A percentile compares a stretch with the other conserved stretches of the same genome.
Conservation (phyloP, 805 yeast species). For the Yamadazyma takamatsuzukensis region DNA sequence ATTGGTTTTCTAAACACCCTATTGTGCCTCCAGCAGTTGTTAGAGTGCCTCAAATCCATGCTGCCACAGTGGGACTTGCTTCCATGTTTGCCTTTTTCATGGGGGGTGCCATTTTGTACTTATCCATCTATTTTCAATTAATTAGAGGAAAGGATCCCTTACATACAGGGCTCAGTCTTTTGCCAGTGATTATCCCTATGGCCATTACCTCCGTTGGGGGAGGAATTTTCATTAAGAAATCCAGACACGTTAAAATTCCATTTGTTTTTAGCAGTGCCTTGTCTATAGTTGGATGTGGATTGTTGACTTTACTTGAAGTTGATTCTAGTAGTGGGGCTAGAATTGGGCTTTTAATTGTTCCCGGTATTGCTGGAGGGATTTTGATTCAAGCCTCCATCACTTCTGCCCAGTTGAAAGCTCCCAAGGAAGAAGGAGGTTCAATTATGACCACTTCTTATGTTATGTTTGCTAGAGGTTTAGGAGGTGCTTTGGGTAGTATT, state of each 20-base stretch:
- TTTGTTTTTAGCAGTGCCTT: conserved; percentile 31
- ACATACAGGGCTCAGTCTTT: conserved; percentile 42
- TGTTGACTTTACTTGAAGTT: conserved; percentile 36
- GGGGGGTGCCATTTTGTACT: conserved; percentile 18
- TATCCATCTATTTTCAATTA: conserved; percentile 47
- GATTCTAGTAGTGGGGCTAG: conserved; percentile 32
- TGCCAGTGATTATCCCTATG: conserved; percentile 41
- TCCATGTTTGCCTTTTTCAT: conserved; percentile 34
- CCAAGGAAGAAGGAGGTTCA: conserved; percentile 47
- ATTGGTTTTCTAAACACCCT: conserved; percentile 38
- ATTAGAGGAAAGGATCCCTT: conserved; percentile 38
- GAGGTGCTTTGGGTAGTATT: conserved; percentile 41
- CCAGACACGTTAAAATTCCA: conserved; percentile 42
- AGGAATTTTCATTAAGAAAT: conserved; percentile 37
- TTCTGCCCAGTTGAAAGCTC: conserved; percentile 47
- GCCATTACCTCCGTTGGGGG: conserved; percentile 31
- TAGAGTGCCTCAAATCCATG: conserved; percentile 29
- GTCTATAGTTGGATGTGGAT: conserved; percentile 43
- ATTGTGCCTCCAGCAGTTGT: conserved; percentile 46
- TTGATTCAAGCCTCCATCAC: conserved; percentile 44
- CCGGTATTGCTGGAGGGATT: conserved; percentile 48
- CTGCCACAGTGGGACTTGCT: conserved; percentile 35
- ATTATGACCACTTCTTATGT: conserved; percentile 46
- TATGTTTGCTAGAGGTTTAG: conserved; percentile 42
- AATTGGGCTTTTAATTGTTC: conserved; percentile 44